Conservation (phyloP, 1,284 basidiomycete genomes). For the Marasmius tenuissimus region DNA sequence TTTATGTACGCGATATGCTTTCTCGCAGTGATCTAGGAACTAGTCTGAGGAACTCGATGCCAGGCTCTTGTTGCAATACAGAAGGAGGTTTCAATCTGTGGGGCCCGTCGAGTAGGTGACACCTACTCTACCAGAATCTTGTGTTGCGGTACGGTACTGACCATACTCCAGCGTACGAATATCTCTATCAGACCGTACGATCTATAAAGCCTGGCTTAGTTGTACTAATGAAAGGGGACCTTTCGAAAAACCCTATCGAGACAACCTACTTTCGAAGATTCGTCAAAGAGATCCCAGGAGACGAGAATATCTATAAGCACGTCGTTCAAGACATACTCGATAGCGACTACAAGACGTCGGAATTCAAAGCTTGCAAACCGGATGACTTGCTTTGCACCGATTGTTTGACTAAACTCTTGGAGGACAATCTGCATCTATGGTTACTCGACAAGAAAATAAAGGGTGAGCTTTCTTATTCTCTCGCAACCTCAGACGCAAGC, state of each 20-base stretch:
- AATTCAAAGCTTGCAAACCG: slow-evolving; percentile 25
- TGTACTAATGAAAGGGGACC: not conserved
- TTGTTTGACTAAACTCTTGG: slow-evolving; percentile 28
- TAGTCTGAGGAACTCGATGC: not conserved
- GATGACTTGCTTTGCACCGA: slow-evolving; percentile 32
- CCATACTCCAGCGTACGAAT: not conserved
- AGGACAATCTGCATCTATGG: slow-evolving; percentile 17
- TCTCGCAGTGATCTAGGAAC: not conserved
- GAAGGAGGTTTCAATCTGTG: slow-evolving; percentile 20
- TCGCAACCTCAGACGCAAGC: not conserved
- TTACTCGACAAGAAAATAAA: slow-evolving; percentile 7
- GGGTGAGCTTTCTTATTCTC: slow-evolving; percentile 1
- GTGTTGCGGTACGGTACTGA: not conserved
- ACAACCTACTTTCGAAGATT: not conserved
- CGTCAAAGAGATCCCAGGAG: not conserved
- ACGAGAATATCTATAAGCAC: not conserved
- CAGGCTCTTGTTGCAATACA: slow-evolving; percentile 21
- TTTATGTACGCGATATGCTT: slow-evolving; percentile 22
- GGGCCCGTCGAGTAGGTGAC: slow-evolving; percentile 3
- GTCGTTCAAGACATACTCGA: slow-evolving; percentile 29
- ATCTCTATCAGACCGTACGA: not conserved
- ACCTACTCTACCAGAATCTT: not conserved
- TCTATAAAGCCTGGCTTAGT: not conserved
- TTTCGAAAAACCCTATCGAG: not conserved
- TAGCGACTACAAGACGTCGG: slow-evolving; percentile 6